phyloP scores from a whole-genome alignment of 2,329 filamentous ascomycete genomes.

The Cladorrhinum sp. region DNA sequence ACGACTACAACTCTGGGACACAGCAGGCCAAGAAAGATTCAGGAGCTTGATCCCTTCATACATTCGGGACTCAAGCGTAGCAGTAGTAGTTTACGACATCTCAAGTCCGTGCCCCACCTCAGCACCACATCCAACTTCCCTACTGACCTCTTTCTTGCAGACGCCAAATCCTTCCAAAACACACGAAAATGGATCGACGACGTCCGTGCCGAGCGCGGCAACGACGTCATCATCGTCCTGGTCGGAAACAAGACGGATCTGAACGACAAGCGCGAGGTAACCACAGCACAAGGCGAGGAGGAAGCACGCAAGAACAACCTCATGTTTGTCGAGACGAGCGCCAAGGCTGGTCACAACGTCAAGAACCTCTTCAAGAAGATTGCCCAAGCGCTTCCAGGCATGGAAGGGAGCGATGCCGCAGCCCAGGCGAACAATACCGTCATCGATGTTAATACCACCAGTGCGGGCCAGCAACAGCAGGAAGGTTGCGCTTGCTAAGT shows the following conservation, averaged over 20 bases:
- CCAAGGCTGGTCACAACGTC: constrained; percentile 96
- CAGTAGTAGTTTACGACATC: constrained; percentile 98
- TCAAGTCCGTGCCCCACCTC: constrained; percentile 57
- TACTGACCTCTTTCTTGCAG: constrained; percentile 37
- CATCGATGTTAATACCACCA: constrained; percentile 90
- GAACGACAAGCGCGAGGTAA: constrained; percentile 97
- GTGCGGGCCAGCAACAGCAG: constrained; percentile 60
- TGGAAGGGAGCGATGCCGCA: constrained; percentile 85
- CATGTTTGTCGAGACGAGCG: constrained; percentile 99
- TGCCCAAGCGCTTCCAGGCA: constrained; percentile 93
- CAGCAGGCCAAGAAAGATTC: constrained; percentile 95
- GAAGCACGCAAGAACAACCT: constrained; percentile 97
- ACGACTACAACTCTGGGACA: constrained; percentile 96
- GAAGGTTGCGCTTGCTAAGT: constrained; percentile 67
- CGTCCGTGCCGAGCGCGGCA: constrained; percentile 90
- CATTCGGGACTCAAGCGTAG: constrained; percentile 96
- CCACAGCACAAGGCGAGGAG: constrained; percentile 91
- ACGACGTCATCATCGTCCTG: constrained; percentile 97
- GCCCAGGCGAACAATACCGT: constrained; percentile 73
- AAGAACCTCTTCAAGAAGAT: constrained; percentile 97
- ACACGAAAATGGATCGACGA: constrained; percentile 99
- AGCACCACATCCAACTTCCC: not conserved
- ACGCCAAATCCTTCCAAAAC: constrained; percentile 96
- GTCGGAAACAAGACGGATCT: constrained; percentile 99
- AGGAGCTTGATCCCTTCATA: constrained; percentile 96